These are phyloP conservation scores for Alternaria arborescens DNA, from an alignment of 2,329 filamentous ascomycete genomes.

Conservation along the genomic window DNA sequence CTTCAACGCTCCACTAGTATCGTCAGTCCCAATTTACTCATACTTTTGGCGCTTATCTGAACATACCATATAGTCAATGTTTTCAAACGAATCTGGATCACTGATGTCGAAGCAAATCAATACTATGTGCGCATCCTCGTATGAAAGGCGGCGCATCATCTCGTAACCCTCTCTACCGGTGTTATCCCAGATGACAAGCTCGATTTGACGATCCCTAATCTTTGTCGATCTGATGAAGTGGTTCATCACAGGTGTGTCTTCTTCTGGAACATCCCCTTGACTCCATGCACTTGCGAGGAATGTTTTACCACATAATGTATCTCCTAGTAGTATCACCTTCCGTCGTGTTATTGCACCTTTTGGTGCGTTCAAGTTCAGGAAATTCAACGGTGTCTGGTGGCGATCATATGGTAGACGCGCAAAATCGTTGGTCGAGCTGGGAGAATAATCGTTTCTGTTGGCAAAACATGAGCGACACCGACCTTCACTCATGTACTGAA, in stretches of 20 bases:
- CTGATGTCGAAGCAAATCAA: constrained; percentile 29
- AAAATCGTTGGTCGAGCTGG: neutral
- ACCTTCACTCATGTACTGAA: neutral
- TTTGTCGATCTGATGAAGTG: neutral
- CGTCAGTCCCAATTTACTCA: neutral
- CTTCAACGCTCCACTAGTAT: constrained; percentile 23
- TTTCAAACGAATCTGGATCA: constrained; percentile 17
- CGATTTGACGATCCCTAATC: constrained; percentile 8
- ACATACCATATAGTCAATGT: constrained; percentile 18
- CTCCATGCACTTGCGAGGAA: constrained; percentile 15
- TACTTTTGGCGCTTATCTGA: neutral
- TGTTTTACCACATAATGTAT: constrained; percentile 17
- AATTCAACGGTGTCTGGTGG: neutral
- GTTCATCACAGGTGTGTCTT: neutral
- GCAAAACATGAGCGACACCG: neutral
- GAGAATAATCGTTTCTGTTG: neutral
- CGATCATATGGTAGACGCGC: neutral
- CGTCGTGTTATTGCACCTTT: constrained; percentile 3
- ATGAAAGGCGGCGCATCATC: constrained; percentile 7
- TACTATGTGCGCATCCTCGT: constrained; percentile 15
- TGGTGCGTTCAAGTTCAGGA: neutral
- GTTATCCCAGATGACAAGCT: constrained; percentile 16
- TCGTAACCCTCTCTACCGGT: constrained; percentile 3
- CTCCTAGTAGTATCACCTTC: constrained; percentile 19
- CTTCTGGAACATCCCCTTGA: neutral